These are phyloP conservation scores for Syzygium jambos DNA, from an alignment of 345 rosid species.

Conservation along the genomic window DNA sequence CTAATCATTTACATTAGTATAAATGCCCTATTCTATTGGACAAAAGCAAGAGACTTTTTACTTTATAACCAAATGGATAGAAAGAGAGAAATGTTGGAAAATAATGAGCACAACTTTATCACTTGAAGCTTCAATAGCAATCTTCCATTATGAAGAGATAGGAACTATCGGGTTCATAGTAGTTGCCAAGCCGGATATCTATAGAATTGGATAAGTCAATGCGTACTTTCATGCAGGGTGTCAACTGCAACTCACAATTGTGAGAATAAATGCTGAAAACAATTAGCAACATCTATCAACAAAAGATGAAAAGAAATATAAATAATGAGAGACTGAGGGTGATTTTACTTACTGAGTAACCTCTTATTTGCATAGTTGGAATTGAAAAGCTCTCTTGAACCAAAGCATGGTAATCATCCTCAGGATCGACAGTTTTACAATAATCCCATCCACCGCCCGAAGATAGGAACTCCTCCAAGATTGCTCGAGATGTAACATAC, in stretches of 20 bases:
- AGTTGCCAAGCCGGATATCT: neutral
- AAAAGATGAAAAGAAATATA: neutral
- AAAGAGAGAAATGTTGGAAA: too few species aligned
- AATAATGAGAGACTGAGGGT: fast-evolving
- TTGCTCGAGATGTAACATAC: neutral
- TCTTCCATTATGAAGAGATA: neutral
- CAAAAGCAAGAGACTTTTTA: too few species aligned
- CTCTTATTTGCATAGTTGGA: fast-evolving
- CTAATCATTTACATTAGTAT: too few species aligned
- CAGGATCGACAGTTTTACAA: fast-evolving
- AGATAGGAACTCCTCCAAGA: neutral
- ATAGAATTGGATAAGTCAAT: neutral
- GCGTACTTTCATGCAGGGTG: fast-evolving
- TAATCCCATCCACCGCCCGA: neutral
- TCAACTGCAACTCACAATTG: neutral
- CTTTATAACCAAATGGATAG: too few species aligned
- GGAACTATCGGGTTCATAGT: neutral
- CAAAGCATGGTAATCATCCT: neutral
- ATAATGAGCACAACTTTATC: neutral
- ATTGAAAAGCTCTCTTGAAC: fast-evolving
- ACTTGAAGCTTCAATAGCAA: neutral
- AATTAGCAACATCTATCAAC: neutral
- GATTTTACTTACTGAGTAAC: neutral
- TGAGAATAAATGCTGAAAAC: neutral
- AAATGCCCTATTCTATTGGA: too few species aligned